These are phyloP conservation scores for Letharia columbiana DNA, from an alignment of 495 filamentous ascomycete species.

Conservation along the genomic window DNA sequence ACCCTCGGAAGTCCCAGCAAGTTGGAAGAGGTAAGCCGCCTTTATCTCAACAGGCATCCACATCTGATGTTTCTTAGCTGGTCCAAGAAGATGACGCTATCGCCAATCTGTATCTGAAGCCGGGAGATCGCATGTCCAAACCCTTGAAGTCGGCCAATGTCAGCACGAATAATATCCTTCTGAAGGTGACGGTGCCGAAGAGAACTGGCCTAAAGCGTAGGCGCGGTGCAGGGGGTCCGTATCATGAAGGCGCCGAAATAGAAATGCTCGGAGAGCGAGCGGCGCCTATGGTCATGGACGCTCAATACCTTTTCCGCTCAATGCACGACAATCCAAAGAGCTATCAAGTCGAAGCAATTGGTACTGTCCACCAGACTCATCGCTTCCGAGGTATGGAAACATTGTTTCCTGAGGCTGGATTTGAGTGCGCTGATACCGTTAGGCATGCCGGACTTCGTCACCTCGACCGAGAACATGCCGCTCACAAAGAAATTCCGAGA, in stretches of 20 bases:
- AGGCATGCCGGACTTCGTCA: constrained; percentile 70
- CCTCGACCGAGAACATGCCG: constrained; percentile 48
- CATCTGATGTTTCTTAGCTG: constrained; percentile 8
- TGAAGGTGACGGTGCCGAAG: constrained; percentile 82
- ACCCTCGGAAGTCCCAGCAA: constrained; percentile 63
- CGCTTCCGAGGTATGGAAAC: constrained; percentile 61
- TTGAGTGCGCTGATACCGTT: constrained; percentile 9
- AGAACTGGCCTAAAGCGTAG: constrained; percentile 78
- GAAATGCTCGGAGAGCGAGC: constrained; percentile 23
- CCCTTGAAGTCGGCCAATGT: constrained; percentile 64
- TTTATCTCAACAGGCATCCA: not conserved
- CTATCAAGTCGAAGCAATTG: constrained; percentile 64
- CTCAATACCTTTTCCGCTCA: constrained; percentile 48
- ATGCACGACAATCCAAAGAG: constrained; percentile 61
- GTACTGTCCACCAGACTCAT: constrained; percentile 68
- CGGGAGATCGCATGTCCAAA: constrained; percentile 66
- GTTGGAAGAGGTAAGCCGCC: constrained; percentile 40
- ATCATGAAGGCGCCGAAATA: constrained; percentile 28
- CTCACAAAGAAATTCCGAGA: constrained; percentile 62
- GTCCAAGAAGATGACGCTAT: constrained; percentile 21
- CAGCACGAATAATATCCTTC: constrained; percentile 66
- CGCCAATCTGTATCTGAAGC: constrained; percentile 55
- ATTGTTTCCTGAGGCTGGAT: not conserved
- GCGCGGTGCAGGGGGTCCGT: constrained; percentile 60
- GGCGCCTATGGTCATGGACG: constrained; percentile 24